phyloP scores from a whole-genome alignment of 768 basidiomycete genomes.

The Scleroderma citrinum region DNA sequence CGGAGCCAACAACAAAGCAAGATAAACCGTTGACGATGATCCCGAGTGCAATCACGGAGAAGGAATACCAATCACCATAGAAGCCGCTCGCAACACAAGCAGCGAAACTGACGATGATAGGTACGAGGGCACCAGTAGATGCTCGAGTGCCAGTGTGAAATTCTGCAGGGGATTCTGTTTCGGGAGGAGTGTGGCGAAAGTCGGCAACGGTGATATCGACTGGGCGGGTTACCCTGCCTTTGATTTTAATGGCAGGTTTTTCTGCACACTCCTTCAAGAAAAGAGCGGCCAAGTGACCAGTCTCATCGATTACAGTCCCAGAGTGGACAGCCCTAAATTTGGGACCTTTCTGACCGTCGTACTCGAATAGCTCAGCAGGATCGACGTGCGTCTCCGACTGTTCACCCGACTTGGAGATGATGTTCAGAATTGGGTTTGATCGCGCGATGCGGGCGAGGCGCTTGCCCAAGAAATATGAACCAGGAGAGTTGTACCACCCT shows the following conservation, averaged over 20 bases:
- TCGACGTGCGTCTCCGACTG: slow-evolving; percentile 8
- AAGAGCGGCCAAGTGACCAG: slow-evolving; percentile 25
- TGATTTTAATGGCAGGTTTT: not conserved
- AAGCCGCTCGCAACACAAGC: slow-evolving; percentile 20
- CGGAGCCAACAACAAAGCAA: slow-evolving; percentile 21
- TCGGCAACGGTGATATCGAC: slow-evolving; percentile 16
- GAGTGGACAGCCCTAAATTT: slow-evolving; percentile 20
- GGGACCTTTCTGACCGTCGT: slow-evolving; percentile 24
- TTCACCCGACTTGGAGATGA: slow-evolving; percentile 8
- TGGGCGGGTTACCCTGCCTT: slow-evolving; percentile 11
- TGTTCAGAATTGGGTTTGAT: slow-evolving; percentile 14
- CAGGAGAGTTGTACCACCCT: slow-evolving; percentile 8
- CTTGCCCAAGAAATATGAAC: slow-evolving; percentile 18
- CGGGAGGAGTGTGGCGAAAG: slow-evolving; percentile 3
- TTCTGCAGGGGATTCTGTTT: not conserved
- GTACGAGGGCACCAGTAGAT: slow-evolving; percentile 7
- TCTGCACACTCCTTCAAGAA: slow-evolving; percentile 15
- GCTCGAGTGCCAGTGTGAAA: slow-evolving; percentile 4
- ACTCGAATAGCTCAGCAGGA: slow-evolving; percentile 16
- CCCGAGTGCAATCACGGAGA: slow-evolving; percentile 25
- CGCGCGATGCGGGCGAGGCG: slow-evolving; percentile 13
- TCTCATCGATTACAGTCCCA: slow-evolving; percentile 21
- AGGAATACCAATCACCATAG: slow-evolving; percentile 26
- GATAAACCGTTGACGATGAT: slow-evolving; percentile 26
- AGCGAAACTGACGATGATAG: slow-evolving; percentile 20